phyloP scores from a whole-genome alignment of 2,329 filamentous ascomycete species.

The Passalora sequoiae region DNA sequence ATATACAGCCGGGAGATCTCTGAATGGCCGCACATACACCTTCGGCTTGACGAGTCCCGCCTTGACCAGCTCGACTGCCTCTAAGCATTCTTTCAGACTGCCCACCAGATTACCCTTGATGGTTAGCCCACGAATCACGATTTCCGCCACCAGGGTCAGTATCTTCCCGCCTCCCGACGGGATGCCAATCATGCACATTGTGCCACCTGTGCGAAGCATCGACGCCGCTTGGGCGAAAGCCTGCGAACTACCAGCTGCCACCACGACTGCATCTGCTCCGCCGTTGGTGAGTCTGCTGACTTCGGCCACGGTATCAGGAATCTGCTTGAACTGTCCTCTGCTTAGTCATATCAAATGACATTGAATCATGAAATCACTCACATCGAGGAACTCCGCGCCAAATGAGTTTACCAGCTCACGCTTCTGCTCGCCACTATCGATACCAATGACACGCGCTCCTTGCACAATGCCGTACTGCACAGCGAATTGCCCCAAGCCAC shows the following conservation, averaged over 20 bases:
- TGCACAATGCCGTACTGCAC: slow-evolving; percentile 44
- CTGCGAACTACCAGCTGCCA: slow-evolving; percentile 39
- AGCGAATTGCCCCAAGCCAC: background rate
- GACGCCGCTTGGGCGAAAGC: slow-evolving; percentile 42
- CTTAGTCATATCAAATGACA: background rate
- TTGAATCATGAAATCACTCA: background rate
- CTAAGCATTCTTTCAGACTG: slow-evolving; percentile 43
- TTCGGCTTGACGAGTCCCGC: slow-evolving; percentile 41
- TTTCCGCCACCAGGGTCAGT: slow-evolving; percentile 40
- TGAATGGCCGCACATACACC: slow-evolving; percentile 40
- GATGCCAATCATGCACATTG: slow-evolving; percentile 43
- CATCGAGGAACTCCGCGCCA: slow-evolving; percentile 41
- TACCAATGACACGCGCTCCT: slow-evolving; percentile 40
- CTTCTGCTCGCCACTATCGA: slow-evolving; percentile 40
- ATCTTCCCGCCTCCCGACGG: slow-evolving; percentile 37
- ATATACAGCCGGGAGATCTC: slow-evolving; percentile 40
- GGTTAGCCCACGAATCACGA: slow-evolving; percentile 44
- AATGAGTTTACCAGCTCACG: slow-evolving; percentile 37
- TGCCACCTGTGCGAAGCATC: slow-evolving; percentile 43
- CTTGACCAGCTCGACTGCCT: slow-evolving; percentile 42
- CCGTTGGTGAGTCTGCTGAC: slow-evolving; percentile 16
- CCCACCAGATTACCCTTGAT: slow-evolving; percentile 44
- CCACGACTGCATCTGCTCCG: slow-evolving; percentile 41
- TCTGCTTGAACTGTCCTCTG: background rate
- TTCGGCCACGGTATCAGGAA: background rate